Base-by-base conservation (phyloP, 2,329 filamentous ascomycete genomes). In the Tolypocladium guangdongense region DNA sequence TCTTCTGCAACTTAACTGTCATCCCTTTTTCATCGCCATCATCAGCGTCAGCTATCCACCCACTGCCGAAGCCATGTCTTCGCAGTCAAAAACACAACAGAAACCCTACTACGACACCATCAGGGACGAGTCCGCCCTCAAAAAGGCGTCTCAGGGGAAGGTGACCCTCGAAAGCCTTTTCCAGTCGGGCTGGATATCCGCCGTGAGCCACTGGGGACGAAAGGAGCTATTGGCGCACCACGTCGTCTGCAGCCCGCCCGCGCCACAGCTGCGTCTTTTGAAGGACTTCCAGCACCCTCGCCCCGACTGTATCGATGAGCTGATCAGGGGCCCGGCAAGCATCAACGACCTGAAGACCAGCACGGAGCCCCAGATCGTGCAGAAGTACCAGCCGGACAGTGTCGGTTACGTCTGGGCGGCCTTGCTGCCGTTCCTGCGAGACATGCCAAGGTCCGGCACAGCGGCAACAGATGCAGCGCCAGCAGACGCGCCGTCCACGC, bases 351-450 rank as follows among this genome's bases (percentile, higher is more conserved):
- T 54, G 38, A 27, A 20, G 8, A 6, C 10, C 4, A 30, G 16
- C 6, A 24, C 18, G 32, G 53, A 52, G 27, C 45, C 35, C 30
- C 35, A 48, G 16, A 14, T 54, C 18, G 35, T 51, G 16, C 43
- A 24, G 24, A 27, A 12, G 6, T 20, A 43, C 20, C 20, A 53
- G 35, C 24, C 51, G 14, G 36, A 49, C 4, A 49, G 45, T 14
- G 36, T 53, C 16, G 51, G 45, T 4, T 49, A 38, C 16, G n/a
- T 49, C 24, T 53, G 45, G 51, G 51, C 45, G 10, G 51, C 51
- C 10, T 11, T 33, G 32, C 32, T 33, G 32, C 32, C 32, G 32
- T 33, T 30, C 30, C 4, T 30, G 30, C 30, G 30, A 30, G 27
- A 2, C 30, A 7, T 4, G 30, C 4, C 30, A 4, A 30, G 30